Conservation (phyloP, 1,139 yeast genomes). For the Barnettozyma hawaiiensis region DNA sequence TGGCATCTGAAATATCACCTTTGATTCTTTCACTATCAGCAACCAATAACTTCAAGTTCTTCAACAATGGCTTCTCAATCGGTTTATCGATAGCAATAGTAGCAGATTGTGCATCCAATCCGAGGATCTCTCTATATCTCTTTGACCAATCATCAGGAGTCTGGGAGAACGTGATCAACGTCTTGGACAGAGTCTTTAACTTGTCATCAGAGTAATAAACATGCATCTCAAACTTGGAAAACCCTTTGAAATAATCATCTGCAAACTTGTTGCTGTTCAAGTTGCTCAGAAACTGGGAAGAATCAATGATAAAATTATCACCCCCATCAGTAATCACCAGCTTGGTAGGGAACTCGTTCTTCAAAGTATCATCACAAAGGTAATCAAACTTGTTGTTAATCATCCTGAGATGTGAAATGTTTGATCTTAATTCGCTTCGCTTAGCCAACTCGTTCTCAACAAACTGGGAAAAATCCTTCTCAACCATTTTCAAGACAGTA, state of each 20-base stretch:
- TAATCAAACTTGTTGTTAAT: constrained; percentile 36
- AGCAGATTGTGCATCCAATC: not conserved
- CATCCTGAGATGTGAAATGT: constrained; percentile 28
- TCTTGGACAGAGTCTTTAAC: constrained; percentile 34
- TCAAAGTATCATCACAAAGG: constrained; percentile 48
- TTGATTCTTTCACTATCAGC: constrained; percentile 50
- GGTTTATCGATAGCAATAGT: too few species aligned
- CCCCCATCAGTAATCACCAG: constrained; percentile 36
- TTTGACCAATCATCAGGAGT: constrained; percentile 49
- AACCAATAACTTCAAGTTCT: constrained; percentile 39
- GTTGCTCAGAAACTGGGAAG: constrained; percentile 37
- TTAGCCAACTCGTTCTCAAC: constrained; percentile 37
- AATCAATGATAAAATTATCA: constrained; percentile 39
- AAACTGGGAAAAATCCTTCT: constrained; percentile 31
- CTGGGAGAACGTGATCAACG: constrained; percentile 36
- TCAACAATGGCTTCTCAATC: constrained; percentile 41
- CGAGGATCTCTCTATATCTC: constrained; percentile 38
- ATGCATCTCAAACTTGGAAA: constrained; percentile 38
- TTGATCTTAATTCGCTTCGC: constrained; percentile 34
- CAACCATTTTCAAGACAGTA: constrained; percentile 29
- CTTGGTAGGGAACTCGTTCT: constrained; percentile 48
- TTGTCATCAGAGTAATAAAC: constrained; percentile 48
- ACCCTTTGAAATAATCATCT: constrained; percentile 2
- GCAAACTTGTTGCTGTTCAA: not conserved
- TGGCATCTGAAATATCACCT: constrained; percentile 25